Conservation (phyloP, 164 flowering plant species). For the Tetracentron sinense region DNA sequence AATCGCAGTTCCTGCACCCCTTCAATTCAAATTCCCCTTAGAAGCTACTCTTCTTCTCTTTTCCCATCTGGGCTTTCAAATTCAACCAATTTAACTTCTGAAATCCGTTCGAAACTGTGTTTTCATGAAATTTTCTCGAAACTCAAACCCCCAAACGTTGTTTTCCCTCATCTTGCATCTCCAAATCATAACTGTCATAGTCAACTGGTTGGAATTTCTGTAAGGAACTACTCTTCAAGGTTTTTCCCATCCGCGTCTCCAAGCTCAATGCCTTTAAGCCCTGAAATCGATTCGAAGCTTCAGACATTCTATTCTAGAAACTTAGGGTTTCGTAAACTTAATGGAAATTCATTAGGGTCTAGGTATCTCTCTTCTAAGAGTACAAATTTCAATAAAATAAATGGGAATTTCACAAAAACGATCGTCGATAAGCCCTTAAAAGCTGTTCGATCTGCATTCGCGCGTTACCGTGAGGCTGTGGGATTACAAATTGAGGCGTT, state of each 20-base stretch:
- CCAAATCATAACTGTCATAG: background rate
- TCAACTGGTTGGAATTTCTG: background rate
- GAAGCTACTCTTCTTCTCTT: conserved; percentile 1
- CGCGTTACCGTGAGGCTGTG: conserved; percentile 59
- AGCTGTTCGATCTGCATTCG: conserved; percentile 34
- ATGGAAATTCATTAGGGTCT: conserved; percentile 18
- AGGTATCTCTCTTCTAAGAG: conserved; percentile 33
- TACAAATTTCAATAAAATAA: conserved; percentile 18
- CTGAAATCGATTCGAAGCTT: conserved; percentile 3
- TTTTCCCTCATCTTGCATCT: background rate
- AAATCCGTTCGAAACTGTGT: background rate
- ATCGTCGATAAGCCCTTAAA: conserved; percentile 43
- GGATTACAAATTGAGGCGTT: conserved; percentile 83
- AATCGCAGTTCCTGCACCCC: background rate
- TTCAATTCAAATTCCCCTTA: background rate
- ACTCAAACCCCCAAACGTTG: conserved; percentile 6
- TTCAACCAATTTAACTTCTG: background rate
- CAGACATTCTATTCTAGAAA: conserved; percentile 10
- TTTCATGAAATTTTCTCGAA: background rate
- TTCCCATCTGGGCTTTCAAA: conserved; percentile 6
- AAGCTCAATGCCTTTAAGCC: conserved; percentile 9
- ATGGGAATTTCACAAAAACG: conserved; percentile 31
- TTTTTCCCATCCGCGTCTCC: conserved; percentile 4
- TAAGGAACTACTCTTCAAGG: conserved; percentile 6
- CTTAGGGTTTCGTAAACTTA: conserved; percentile 11